phyloP scores from a whole-genome alignment of 441 rosid species.

The Eutrema salsugineum region DNA sequence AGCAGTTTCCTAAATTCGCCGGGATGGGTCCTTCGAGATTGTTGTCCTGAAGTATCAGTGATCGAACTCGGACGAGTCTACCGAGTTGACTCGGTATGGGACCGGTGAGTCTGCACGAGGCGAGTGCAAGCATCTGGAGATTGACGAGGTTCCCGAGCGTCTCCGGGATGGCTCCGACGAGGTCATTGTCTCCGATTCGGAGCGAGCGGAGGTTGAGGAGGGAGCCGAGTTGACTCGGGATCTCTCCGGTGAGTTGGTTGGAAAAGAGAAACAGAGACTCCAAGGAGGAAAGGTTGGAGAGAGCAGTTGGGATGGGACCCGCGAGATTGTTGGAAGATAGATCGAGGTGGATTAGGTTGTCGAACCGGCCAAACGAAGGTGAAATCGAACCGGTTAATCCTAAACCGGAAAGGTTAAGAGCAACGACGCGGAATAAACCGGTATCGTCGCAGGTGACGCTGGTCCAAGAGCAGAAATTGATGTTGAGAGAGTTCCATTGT shows the following conservation, averaged over 20 bases:
- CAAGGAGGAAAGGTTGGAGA: constrained; percentile 66
- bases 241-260: constrained; percentile 74
- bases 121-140: constrained; percentile 59
- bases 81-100: constrained; percentile 64
- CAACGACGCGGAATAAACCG: constrained; percentile 39
- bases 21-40: constrained; percentile 65
- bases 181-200: constrained; percentile 74
- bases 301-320: constrained; percentile 82
- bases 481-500: constrained; percentile 53
- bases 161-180: constrained; percentile 62
- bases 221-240: constrained; percentile 66
- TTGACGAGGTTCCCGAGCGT: constrained; percentile 48
- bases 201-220: constrained; percentile 50
- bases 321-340: constrained; percentile 71
- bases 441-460: constrained; percentile 56
- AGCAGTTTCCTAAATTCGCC: constrained; percentile 62
- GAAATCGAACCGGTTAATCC: constrained; percentile 62
- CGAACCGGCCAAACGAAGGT: constrained; percentile 52
- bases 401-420: constrained; percentile 63
- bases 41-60: constrained; percentile 57
- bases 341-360: constrained; percentile 78
- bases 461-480: constrained; percentile 59
- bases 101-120: constrained; percentile 72
- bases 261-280: constrained; percentile 75
- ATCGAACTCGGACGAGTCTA: constrained; percentile 44